Evolutionary conservation across 78 protist genomes (phyloP).

Genomic region (Dictyostelium firmibasis): DNA sequence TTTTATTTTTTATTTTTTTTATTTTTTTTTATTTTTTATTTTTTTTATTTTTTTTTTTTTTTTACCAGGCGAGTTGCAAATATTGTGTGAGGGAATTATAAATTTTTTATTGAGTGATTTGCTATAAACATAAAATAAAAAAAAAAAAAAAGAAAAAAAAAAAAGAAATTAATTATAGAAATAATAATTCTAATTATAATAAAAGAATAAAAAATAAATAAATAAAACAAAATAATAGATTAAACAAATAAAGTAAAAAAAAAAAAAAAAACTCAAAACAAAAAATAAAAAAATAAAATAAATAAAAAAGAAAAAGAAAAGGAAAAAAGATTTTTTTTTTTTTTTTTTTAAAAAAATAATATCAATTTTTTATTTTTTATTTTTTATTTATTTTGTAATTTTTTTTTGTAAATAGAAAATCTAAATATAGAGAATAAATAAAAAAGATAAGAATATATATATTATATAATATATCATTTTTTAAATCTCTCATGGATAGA

Average conservation of each 20-base stretch:
- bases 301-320: neutral
- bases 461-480: neutral
- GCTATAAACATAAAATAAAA: neutral
- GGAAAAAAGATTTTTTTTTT: neutral
- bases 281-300: neutral
- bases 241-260: neutral
- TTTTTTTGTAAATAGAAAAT: neutral
- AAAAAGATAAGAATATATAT: neutral
- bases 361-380: neutral
- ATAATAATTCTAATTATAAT: neutral
- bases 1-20: neutral
- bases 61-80: neutral
- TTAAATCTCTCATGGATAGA: neutral
- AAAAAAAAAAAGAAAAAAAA: neutral
- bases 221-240: too few species aligned
- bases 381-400: neutral
- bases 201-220: neutral
- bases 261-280: neutral
- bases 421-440: neutral
- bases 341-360: too few species aligned
- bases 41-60: neutral
- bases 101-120: neutral
- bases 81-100: neutral
- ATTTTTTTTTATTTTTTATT: neutral
- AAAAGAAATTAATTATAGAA: neutral